These are phyloP conservation scores for Oryza punctata DNA, from an alignment of 176 grass and related monocot genomes.

Conservation along the genomic window DNA sequence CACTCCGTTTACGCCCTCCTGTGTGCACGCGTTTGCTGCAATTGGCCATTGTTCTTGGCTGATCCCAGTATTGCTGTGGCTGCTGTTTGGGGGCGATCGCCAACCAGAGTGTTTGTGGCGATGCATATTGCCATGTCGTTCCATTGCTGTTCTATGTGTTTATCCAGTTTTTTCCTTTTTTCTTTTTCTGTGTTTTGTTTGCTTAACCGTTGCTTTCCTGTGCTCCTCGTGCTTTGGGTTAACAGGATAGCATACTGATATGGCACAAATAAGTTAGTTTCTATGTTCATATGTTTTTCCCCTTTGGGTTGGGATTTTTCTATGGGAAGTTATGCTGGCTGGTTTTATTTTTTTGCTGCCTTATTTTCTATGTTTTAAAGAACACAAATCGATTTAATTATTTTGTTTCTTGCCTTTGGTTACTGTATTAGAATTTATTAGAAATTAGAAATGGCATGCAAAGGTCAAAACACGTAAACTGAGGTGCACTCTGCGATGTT, in stretches of 20 bases:
- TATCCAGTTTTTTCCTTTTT: too few relatives aligned
- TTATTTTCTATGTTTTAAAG: neutral
- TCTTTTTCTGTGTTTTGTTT: neutral
- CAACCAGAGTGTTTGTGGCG: neutral
- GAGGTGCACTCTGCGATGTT: neutral
- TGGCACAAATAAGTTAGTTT: slow-evolving; percentile 1
- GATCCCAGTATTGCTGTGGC: neutral
- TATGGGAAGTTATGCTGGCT: neutral
- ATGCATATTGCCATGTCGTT: neutral
- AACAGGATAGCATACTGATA: neutral
- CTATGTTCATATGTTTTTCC: neutral
- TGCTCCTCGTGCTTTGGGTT: neutral
- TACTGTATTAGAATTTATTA: neutral
- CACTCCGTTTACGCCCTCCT: slow-evolving; percentile 25
- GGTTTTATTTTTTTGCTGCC: neutral
- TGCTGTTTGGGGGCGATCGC: slow-evolving; percentile 2
- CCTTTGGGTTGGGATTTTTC: neutral
- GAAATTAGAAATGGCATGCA: too few relatives aligned
- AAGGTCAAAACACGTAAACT: neutral
- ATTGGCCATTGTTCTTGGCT: slow-evolving; percentile 17
- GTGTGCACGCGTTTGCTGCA: neutral
- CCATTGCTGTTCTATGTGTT: neutral
- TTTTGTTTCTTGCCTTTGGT: neutral
- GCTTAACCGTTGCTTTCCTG: slow-evolving; percentile 24
- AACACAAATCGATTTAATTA: neutral